Percentiles rank a stretch among this genome's conserved stretches.
Conservation (phyloP, 805 yeast species). For the Blastobotrys peoriensis region DNA sequence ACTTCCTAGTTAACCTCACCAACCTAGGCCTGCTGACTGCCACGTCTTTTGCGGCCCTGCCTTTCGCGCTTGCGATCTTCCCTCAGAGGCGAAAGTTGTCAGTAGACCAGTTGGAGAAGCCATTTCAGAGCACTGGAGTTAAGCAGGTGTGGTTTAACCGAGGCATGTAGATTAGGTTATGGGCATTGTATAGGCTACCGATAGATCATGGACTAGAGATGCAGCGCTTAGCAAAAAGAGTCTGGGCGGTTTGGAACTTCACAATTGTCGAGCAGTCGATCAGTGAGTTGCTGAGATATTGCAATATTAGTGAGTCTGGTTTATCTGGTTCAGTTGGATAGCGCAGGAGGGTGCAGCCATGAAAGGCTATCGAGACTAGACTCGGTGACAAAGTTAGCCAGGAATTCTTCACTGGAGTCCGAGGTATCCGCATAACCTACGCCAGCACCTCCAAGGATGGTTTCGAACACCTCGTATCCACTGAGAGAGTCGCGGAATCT, state of each 20-base stretch:
- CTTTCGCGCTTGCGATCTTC: conserved; percentile 92
- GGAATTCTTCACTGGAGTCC: neutral
- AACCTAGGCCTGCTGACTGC: conserved; percentile 80
- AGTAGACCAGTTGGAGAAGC: conserved; percentile 55
- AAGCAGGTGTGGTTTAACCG: conserved; percentile 77
- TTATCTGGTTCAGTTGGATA: too few species aligned
- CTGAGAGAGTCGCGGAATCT: conserved; percentile 31
- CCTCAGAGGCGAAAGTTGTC: conserved; percentile 75
- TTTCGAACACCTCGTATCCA: conserved; percentile 66
- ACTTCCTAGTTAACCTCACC: conserved; percentile 57
- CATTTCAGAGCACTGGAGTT: conserved; percentile 49
- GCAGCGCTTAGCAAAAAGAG: too few species aligned
- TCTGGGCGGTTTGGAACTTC: too few species aligned
- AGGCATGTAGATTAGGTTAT: conserved; percentile 56
- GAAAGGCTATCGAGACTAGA: too few species aligned
- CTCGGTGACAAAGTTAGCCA: neutral
- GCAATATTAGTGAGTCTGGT: too few species aligned
- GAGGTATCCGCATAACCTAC: conserved; percentile 43
- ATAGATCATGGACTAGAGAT: too few species aligned
- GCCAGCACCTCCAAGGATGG: conserved; percentile 86
- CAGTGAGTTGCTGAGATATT: too few species aligned
- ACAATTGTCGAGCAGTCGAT: too few species aligned
- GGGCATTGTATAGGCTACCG: too few species aligned
- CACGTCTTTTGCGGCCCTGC: conserved; percentile 82
- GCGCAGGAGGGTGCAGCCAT: too few species aligned